Conservation (phyloP, 306 rosid genomes). For the Gleditsia sinensis region DNA sequence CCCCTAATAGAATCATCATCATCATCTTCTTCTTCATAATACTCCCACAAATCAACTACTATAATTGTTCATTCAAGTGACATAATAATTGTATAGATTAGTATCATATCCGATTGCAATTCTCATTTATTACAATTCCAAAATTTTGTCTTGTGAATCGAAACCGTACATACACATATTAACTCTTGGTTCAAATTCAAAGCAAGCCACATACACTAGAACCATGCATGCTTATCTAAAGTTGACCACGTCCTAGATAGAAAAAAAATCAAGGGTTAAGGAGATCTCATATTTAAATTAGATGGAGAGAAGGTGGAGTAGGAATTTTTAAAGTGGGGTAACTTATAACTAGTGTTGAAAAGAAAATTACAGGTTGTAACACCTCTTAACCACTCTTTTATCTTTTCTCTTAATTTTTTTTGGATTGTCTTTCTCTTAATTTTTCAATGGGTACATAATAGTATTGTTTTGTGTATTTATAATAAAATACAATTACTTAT, state of each 20-base stretch:
- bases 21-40: conserved; percentile 51
- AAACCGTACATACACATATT: conserved; percentile 9
- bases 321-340: too few relatives aligned
- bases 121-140: too few relatives aligned
- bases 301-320: too few relatives aligned
- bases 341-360: too few relatives aligned
- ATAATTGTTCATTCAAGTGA: conserved; percentile 39
- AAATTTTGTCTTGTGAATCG: neutral
- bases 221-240: conserved; percentile 11
- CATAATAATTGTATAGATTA: conserved; percentile 53
- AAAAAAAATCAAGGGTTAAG: too few relatives aligned
- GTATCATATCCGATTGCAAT: conserved; percentile 31
- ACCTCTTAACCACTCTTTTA: too few relatives aligned
- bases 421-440: too few relatives aligned
- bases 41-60: conserved; percentile 33
- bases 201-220: conserved; percentile 23
- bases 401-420: too few relatives aligned
- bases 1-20: conserved; percentile 72
- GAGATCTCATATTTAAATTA: too few relatives aligned
- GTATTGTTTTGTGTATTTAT: neutral
- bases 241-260: conserved; percentile 23
- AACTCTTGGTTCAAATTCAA: conserved; percentile 21
- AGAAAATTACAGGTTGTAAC: too few relatives aligned
- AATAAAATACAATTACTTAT: neutral
- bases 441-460: too few relatives aligned